Base-by-base conservation (phyloP, 2,329 filamentous ascomycete genomes). In the Fusarium sp. region DNA sequence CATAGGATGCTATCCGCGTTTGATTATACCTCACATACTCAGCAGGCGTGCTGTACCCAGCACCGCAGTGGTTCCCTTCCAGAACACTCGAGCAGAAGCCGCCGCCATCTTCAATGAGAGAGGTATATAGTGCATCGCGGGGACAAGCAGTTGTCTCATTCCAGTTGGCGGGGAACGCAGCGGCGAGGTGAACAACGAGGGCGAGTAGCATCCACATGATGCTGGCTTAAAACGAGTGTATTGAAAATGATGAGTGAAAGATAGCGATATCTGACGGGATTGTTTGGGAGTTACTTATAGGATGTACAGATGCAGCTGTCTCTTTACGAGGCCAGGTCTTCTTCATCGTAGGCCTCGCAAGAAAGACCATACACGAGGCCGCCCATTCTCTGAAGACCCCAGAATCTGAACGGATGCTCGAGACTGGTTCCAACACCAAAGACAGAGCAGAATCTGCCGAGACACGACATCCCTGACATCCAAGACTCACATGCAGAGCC, bases 51-150 rank as follows among this genome's bases (percentile, higher is more conserved):
- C 59, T 71, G 41, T 74, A 72, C 6, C 62, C 63, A 6, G 57
- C 58, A 15, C 62, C 52, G 48, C 72, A 74, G 11, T 68, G 69
- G 4, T 39, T 63, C 8, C 56, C 45, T 35, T 74, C 72, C 7
- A 79, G 41, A 20, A 79, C 53, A 61, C 66, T 71, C 1, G 73
- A 75, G 53, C 77, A 79, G 32, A 77, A 79, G 0, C 65, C 51
- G 26, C 60, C 54, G 1, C 74, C 75, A n/a, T 75, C 59, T 24
- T 57, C 53, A 7, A 65, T 43, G 9, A 79, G 70, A 1, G 77
- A 77, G 1, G 72, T 74, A 52, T 76, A 79, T 11, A 79, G 71
- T 5, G 65, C 61, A 48, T 79, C 77, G 5, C 57, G 69, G 2
- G 69, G 67, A 53, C 77, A 79, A 1, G 70, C 53, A 7, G 46